A percentile compares a stretch with the other conserved stretches of the same genome.
phyloP scores from a whole-genome alignment of 495 filamentous ascomycete species.

The Evansstolkia leycettana region DNA sequence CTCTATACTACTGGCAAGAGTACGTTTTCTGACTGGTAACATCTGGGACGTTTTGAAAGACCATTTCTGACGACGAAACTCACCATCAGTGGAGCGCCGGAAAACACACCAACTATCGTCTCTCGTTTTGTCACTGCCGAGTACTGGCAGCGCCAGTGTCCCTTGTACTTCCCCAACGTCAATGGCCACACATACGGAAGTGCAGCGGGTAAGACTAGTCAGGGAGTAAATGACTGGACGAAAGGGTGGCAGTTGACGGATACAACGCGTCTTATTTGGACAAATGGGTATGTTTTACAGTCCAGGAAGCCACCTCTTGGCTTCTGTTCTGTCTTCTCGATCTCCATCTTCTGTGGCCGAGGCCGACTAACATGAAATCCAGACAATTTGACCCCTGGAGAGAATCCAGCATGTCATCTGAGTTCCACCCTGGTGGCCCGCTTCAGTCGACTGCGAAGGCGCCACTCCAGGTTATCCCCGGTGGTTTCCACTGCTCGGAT shows the following conservation, averaged over 20 bases:
- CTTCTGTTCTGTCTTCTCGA: too few species aligned
- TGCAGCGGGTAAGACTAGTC: conserved; percentile 35
- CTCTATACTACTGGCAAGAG: conserved; percentile 48
- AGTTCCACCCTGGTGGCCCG: conserved; percentile 42
- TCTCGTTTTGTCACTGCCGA: conserved; percentile 41
- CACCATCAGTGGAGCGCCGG: conserved; percentile 33
- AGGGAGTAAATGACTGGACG: conserved; percentile 45
- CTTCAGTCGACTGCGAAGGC: conserved; percentile 24
- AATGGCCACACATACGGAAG: conserved; percentile 38
- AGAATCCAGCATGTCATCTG: conserved; percentile 37
- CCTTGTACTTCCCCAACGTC: conserved; percentile 44
- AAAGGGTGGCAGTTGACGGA: conserved; percentile 45
- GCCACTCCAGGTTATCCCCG: conserved; percentile 43
- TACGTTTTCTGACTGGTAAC: conserved; percentile 18
- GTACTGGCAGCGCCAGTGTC: conserved; percentile 51
- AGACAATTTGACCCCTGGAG: conserved; percentile 50
- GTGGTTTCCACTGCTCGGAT: conserved; percentile 41
- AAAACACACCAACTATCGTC: conserved; percentile 28
- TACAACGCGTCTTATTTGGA: conserved; percentile 45
- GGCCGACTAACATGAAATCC: neutral
- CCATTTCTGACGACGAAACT: neutral
- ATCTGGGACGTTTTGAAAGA: too few species aligned
- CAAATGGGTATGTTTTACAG: conserved; percentile 42
- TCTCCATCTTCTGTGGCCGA: too few species aligned
- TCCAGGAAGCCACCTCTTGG: conserved; percentile 1